A percentile compares a stretch with the other conserved stretches of the same genome.
phyloP scores from a whole-genome alignment of 257 asterid species.

The Solanum rostratum region DNA sequence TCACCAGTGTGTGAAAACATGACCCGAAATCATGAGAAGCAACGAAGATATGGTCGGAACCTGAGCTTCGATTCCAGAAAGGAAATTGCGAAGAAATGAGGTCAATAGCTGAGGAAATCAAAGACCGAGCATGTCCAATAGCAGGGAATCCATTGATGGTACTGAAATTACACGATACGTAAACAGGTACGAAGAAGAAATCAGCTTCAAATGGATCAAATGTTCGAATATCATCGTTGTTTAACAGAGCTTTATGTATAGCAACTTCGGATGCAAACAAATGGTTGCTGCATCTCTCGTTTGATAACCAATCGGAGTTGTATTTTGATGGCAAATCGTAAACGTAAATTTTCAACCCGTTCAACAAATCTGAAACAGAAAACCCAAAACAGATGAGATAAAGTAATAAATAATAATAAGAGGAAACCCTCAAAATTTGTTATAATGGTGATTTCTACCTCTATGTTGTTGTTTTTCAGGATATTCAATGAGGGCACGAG shows the following conservation, averaged over 20 bases:
- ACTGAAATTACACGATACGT: conserved; percentile 89
- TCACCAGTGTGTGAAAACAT: conserved; percentile 83
- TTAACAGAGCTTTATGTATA: conserved; percentile 44
- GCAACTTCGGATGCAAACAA: conserved; percentile 92
- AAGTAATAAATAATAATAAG: neutral
- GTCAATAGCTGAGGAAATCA: conserved; percentile 40
- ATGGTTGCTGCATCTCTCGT: conserved; percentile 59
- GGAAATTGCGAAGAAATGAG: conserved; percentile 42
- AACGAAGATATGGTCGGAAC: conserved; percentile 82
- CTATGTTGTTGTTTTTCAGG: neutral
- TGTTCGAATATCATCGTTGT: conserved; percentile 38
- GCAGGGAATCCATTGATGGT: conserved; percentile 83
- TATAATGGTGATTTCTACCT: neutral
- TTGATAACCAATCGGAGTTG: conserved; percentile 56
- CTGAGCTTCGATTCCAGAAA: conserved; percentile 80
- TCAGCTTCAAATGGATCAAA: conserved; percentile 63
- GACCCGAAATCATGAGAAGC: conserved; percentile 97
- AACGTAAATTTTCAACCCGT: conserved; percentile 44
- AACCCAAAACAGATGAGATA: neutral
- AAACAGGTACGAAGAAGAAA: conserved; percentile 85
- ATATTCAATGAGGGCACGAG: conserved; percentile 58
- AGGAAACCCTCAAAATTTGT: neutral
- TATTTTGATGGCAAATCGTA: conserved; percentile 65
- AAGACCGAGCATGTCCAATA: conserved; percentile 75
- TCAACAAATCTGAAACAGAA: conserved; percentile 16